These are phyloP conservation scores for Psilocybe sp. DNA, from an alignment of 768 basidiomycete species.

Conservation along the genomic window DNA sequence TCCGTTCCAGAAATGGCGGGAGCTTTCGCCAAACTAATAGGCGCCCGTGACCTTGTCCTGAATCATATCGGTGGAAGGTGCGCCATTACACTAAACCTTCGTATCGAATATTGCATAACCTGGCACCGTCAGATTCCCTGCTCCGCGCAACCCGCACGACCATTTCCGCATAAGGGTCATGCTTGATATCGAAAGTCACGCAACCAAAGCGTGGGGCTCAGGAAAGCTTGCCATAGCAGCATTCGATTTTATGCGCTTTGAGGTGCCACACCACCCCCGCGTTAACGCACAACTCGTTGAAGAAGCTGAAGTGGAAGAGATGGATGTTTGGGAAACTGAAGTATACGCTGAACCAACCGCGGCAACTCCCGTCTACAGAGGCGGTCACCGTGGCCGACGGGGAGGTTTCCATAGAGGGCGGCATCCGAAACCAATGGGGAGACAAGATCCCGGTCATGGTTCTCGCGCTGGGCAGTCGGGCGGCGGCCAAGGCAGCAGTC, in stretches of 20 bases:
- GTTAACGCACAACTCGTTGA: neutral
- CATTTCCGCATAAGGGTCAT: conserved; percentile 43
- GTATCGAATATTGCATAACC: neutral
- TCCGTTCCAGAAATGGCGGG: conserved; percentile 81
- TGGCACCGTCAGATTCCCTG: conserved; percentile 46
- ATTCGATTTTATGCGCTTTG: conserved; percentile 53
- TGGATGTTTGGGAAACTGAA: neutral
- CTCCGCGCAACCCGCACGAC: conserved; percentile 37
- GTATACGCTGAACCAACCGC: too few relatives aligned
- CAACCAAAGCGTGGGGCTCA: conserved; percentile 55
- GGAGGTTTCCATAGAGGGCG: neutral
- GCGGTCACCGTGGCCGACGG: neutral
- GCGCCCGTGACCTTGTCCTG: conserved; percentile 60
- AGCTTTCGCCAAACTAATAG: conserved; percentile 58
- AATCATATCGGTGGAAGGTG: conserved; percentile 80
- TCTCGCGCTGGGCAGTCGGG: too few relatives aligned
- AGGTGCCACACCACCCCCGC: conserved; percentile 28
- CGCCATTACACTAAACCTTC: conserved; percentile 16
- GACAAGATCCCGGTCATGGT: too few relatives aligned
- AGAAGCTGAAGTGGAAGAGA: neutral
- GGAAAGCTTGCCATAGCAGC: conserved; percentile 47
- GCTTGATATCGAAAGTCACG: conserved; percentile 60
- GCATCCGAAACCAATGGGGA: too few relatives aligned
- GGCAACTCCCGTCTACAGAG: neutral
- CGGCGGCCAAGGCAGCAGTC: too few relatives aligned